These are phyloP conservation scores for Catharanthus roseus DNA, from an alignment of 257 asterid species.

Conservation along the genomic window DNA sequence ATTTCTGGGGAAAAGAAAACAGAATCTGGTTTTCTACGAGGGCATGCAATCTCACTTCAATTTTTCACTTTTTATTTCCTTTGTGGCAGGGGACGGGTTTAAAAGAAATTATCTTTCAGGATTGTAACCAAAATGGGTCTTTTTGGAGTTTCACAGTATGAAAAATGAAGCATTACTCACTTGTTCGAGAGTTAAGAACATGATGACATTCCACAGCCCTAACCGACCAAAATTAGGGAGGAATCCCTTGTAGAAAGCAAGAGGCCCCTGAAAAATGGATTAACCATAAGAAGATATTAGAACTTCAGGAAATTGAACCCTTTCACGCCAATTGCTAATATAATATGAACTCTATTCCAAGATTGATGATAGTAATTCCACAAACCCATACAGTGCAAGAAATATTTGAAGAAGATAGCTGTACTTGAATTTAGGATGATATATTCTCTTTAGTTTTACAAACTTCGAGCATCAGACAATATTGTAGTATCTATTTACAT, in stretches of 20 bases:
- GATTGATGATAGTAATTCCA: not conserved
- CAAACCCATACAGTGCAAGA: not conserved
- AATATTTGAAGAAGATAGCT: not conserved
- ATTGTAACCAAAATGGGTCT: not conserved
- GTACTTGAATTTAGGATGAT: not conserved
- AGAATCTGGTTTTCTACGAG: not conserved
- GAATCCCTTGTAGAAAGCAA: slow-evolving; percentile 87
- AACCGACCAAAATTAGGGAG: slow-evolving; percentile 72
- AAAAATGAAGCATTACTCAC: slow-evolving; percentile 38
- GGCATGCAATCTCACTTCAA: not conserved
- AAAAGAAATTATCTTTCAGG: not conserved
- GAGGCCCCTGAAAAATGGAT: slow-evolving; percentile 53
- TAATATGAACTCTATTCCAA: not conserved
- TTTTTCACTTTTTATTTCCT: no score
- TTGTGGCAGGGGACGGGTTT: not conserved
- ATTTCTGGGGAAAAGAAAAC: not conserved
- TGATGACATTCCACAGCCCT: slow-evolving; percentile 81
- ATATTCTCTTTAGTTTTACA: not conserved
- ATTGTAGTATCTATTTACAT: not conserved
- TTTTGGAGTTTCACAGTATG: not conserved
- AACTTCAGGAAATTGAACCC: not conserved
- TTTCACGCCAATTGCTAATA: not conserved
- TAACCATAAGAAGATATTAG: slow-evolving; percentile 7
- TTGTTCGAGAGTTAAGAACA: slow-evolving; percentile 75
- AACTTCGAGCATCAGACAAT: not conserved